Evolutionary conservation across 2,329 filamentous ascomycete species (phyloP), one percentile per base, ranked within the genome.

Genomic region (Sclerotinia sclerotiorum): DNA sequence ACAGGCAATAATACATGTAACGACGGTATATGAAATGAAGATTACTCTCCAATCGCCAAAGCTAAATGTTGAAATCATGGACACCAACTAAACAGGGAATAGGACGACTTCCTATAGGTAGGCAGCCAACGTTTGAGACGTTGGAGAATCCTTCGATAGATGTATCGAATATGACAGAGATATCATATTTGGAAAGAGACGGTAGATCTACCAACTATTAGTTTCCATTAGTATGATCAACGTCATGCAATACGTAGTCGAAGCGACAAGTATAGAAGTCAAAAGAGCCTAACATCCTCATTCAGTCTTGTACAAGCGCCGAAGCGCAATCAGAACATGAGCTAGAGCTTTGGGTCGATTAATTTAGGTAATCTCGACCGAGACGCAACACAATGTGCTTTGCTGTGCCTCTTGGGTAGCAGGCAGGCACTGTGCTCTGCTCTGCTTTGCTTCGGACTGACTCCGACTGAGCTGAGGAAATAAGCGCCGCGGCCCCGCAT

Each of bases 401-500:
- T 42, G 32, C 60, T 51, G 60, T 63, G 46, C 46, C 46, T 63
- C 46, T 63, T 51, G 7, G 44, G 55, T 57, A 48, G 57, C 21
- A 19, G 19, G 29, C 44, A 19, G 46, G 5, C 46, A 32, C 29
- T 62, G 60, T 7, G 60, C 32, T 63, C 27, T 51, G 60, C 46
- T 51, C 39, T 29, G 29, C 29, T 29, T 29, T 29, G 29, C 29
- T 29, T 8, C 35, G 29, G 29, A 27, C n/a, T 51, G n/a, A 39
- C 24, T 62, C 17, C 13, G 29, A 27, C n/a, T 42, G n/a, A 39
- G 29, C n/a, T 51, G 46, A 52, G 11, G 51, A 42, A 44, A 61
- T 61, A 61, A 67, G 65, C 65, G 65, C 65, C 65, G 27, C 32
- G 29, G 49, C 24, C 55, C 55, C 24, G 55, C 65, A 67, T 67